A percentile compares a stretch with the other conserved stretches of the same genome.
phyloP scores from a whole-genome alignment of 2,329 filamentous ascomycete genomes.

The Rhytidhysteron rufulum region DNA sequence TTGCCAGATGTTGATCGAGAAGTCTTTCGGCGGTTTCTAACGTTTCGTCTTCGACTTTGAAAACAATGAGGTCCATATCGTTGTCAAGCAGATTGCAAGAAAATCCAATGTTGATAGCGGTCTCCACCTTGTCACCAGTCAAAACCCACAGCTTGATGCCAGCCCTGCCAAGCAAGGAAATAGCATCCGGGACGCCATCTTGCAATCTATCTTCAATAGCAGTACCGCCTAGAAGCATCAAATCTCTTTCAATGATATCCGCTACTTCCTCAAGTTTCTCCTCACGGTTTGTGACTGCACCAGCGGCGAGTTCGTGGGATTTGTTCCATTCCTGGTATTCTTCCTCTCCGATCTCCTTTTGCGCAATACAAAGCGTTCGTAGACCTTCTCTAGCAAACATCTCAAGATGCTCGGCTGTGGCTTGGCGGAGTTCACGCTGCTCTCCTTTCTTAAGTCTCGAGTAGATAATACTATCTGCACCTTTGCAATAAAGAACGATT shows the following conservation, averaged over 20 bases:
- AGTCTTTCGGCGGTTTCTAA: conserved; percentile 62
- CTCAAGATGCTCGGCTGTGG: conserved; percentile 90
- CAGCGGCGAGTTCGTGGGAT: conserved; percentile 81
- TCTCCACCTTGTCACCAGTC: conserved; percentile 98
- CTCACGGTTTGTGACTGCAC: conserved; percentile 79
- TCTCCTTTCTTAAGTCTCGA: conserved; percentile 80
- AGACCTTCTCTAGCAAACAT: conserved; percentile 95
- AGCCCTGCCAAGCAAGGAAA: conserved; percentile 81
- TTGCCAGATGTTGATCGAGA: conserved; percentile 67
- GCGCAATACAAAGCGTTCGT: conserved; percentile 88
- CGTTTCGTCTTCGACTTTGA: conserved; percentile 78
- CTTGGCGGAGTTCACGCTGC: conserved; percentile 75
- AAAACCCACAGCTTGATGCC: conserved; percentile 99
- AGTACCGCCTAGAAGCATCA: conserved; percentile 85
- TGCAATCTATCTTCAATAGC: conserved; percentile 96
- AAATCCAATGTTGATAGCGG: conserved; percentile 98
- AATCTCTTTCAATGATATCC: conserved; percentile 84
- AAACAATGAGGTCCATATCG: conserved; percentile 91
- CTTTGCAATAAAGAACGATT: conserved; percentile 94
- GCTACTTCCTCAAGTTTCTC: conserved; percentile 89
- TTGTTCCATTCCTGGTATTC: conserved; percentile 83
- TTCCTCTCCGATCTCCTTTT: conserved; percentile 72
- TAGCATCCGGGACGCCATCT: conserved; percentile 94
- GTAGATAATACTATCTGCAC: conserved; percentile 96
- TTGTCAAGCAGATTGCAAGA: conserved; percentile 97